Base-by-base conservation (phyloP, 2,329 filamentous ascomycete species). In the Penicillium verrucosum region DNA sequence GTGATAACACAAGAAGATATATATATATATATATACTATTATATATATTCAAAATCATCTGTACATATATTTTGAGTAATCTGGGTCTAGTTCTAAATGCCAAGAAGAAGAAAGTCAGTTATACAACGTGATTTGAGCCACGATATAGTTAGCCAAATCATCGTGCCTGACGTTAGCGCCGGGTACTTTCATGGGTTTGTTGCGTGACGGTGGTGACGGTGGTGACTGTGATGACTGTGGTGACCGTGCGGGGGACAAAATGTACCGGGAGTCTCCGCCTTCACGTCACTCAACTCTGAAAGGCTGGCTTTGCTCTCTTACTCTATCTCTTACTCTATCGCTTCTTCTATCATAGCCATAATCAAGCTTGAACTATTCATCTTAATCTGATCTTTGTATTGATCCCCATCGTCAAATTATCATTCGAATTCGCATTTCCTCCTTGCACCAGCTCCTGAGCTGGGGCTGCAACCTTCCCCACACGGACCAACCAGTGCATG, bases 81-180 rank as follows among this genome's bases (percentile, higher is more conserved):
- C 25, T 18, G 10, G 6, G n/a, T 14, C 11, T 37, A 14, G 23
- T 21, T 40, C 18, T 23, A 29, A 4, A 38, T 45, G 34, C 51
- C 42, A 53, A 53, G 34, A 14, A 30, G 9, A 40, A 9, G 7
- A 36, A 40, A 16, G 6, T 38, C 4, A 27, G 32, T 37, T 29
- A 12, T 14, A 30, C 23, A 30, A 45, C 30, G 14, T 42, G 34
- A 41, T 42, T 41, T 10, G 27, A 30, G 43, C 43, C 37, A 54
- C 36, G 30, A 51, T 14, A 18, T 23, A 18, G 18, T 18, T 18
- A 18, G n/a, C 12, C 44, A 49, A 43, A 34, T 55, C 45, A 43
- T 54, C 16, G 60, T 63, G 60, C 60, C 55, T 60, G 60, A 63
- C 59, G 53, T 58, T 63, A 62, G 61, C 46, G 43, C 29, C 49